Percentiles rank a stretch among this genome's conserved stretches.
Conservation (phyloP, 257 asterid genomes). For the Solanum virginianum region DNA sequence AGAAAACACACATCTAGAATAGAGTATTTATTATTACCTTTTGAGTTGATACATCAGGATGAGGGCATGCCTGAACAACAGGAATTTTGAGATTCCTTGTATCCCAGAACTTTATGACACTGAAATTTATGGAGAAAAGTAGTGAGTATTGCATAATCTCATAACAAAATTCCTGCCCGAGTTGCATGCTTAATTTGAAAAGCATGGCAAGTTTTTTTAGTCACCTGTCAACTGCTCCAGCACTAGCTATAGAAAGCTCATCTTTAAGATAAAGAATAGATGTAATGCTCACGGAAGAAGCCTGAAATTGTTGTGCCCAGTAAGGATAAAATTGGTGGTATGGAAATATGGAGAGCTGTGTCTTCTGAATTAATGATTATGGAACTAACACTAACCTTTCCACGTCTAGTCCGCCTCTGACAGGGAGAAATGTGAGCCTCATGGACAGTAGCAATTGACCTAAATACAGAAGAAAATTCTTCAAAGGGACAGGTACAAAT, state of each 20-base stretch:
- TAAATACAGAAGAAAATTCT: slow-evolving; percentile 4
- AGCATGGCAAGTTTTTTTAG: not conserved
- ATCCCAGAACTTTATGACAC: slow-evolving; percentile 86
- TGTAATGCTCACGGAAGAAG: slow-evolving; percentile 71
- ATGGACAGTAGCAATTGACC: slow-evolving; percentile 46
- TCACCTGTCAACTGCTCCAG: slow-evolving; percentile 98
- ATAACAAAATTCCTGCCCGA: not conserved
- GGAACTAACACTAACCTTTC: slow-evolving; percentile 55
- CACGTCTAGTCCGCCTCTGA: slow-evolving; percentile 46
- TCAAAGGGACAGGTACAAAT: not conserved
- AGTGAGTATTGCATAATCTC: not conserved
- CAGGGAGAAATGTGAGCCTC: slow-evolving; percentile 58
- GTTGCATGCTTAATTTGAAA: not conserved
- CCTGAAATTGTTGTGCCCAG: slow-evolving; percentile 20
- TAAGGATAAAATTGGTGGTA: not conserved
- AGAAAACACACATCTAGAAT: not conserved
- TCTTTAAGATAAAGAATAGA: slow-evolving; percentile 86
- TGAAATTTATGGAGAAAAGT: slow-evolving; percentile 9
- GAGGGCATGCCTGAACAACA: slow-evolving; percentile 59
- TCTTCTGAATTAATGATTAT: not conserved
- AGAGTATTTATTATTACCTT: slow-evolving; percentile 24
- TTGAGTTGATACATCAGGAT: slow-evolving; percentile 22
- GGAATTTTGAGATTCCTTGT: slow-evolving; percentile 68
- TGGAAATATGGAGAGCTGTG: not conserved
- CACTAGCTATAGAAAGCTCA: slow-evolving; percentile 74